phyloP scores from a whole-genome alignment of 73 alveolate genomes.

The Tetrahymena borealis region DNA sequence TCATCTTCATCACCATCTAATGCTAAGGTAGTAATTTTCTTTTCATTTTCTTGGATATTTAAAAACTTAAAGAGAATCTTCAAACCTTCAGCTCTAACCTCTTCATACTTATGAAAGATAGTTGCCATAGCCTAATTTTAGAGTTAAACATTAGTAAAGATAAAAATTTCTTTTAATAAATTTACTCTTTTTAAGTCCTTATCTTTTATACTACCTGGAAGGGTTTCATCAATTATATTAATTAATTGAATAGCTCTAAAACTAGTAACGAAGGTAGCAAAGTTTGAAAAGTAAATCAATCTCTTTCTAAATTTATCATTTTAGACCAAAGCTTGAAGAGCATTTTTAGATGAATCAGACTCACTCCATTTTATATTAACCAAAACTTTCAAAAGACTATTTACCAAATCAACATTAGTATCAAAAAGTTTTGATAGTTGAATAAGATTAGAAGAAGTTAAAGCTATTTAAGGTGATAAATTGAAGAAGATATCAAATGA shows the following conservation, averaged over 20 bases:
- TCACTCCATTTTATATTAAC: neutral
- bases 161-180: neutral
- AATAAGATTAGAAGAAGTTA: neutral
- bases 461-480: neutral
- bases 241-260: neutral
- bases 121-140: neutral
- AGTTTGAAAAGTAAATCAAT: neutral
- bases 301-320: neutral
- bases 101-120: neutral
- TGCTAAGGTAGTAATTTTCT: neutral
- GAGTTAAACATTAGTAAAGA: neutral
- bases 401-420: neutral
- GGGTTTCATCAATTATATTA: neutral
- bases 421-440: neutral
- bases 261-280: neutral
- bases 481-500: neutral
- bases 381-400: neutral
- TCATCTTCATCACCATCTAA: neutral
- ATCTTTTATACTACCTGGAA: neutral
- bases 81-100: neutral
- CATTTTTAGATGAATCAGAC: neutral
- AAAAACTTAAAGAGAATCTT: neutral
- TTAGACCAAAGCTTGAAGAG: neutral
- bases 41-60: neutral
- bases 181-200: neutral